Conservation (phyloP, 768 basidiomycete species). For the Galerina marginata region DNA sequence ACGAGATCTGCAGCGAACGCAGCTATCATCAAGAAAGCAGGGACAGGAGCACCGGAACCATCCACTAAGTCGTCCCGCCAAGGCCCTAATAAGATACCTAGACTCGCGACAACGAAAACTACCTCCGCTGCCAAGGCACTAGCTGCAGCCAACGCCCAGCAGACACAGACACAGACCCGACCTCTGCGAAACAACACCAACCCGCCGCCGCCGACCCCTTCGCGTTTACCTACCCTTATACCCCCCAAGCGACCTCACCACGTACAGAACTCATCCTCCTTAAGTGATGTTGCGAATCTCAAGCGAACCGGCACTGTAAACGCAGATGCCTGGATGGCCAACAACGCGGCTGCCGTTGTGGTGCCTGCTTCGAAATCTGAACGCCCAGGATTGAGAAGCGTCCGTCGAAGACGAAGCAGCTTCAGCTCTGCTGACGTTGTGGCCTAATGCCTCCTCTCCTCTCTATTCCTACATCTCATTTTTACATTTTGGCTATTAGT, state of each 20-base stretch:
- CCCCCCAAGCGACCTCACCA: constrained; percentile 59
- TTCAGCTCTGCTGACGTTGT: constrained; percentile 88
- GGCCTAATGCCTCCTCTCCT: constrained; percentile 47
- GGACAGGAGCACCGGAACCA: constrained; percentile 45
- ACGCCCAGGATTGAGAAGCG: constrained; percentile 74
- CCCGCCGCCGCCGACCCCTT: constrained; percentile 69
- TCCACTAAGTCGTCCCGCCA: constrained; percentile 51
- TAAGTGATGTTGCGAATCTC: constrained; percentile 55
- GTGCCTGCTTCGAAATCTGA: constrained; percentile 74
- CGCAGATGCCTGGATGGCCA: constrained; percentile 79
- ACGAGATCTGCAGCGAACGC: constrained; percentile 71
- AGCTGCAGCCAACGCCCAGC: constrained; percentile 40
- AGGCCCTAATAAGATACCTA: constrained; percentile 72
- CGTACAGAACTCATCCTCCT: constrained; percentile 37
- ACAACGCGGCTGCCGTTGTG: constrained; percentile 70
- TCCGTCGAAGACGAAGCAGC: constrained; percentile 81
- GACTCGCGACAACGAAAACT: constrained; percentile 58
- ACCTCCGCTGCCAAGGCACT: constrained; percentile 53
- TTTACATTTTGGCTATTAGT: constrained; percentile 9
- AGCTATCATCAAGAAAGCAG: constrained; percentile 59
- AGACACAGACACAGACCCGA: constrained; percentile 24
- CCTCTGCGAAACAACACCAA: constrained; percentile 35
- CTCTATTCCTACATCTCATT: constrained; percentile 6
- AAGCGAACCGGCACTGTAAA: constrained; percentile 41
- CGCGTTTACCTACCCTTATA: constrained; percentile 76